Conservation (phyloP, 2,329 filamentous ascomycete genomes). For the Biscogniauxia marginata region DNA sequence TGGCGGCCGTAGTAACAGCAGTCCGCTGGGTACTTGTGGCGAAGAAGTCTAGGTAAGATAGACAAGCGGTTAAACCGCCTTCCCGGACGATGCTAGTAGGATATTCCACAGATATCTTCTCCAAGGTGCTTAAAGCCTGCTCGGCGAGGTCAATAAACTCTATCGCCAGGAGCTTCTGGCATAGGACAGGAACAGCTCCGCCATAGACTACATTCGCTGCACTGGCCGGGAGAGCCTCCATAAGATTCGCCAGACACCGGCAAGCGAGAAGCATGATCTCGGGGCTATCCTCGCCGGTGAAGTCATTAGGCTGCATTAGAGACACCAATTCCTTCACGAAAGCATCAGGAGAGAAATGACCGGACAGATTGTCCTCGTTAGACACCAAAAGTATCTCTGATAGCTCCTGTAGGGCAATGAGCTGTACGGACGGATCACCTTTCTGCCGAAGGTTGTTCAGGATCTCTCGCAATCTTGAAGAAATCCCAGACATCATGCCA, state of each 20-base stretch:
- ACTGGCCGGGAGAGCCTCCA: constrained; percentile 92
- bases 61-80: constrained; percentile 90
- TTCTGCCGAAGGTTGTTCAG: constrained; percentile 75
- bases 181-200: constrained; percentile 91
- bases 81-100: constrained; percentile 93
- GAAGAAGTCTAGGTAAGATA: constrained; percentile 97
- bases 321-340: constrained; percentile 93
- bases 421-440: constrained; percentile 81
- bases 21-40: constrained; percentile 95
- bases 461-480: constrained; percentile 75
- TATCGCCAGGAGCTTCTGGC: constrained; percentile 92
- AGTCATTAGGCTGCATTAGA: constrained; percentile 88
- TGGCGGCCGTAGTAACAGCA: constrained; percentile 94
- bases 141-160: constrained; percentile 97
- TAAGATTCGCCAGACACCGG: constrained; percentile 91
- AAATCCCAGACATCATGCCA: constrained; percentile 87
- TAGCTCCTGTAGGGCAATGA: constrained; percentile 89
- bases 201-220: constrained; percentile 96
- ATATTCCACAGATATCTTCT: constrained; percentile 97
- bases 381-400: constrained; percentile 92
- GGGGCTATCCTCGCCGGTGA: constrained; percentile 80
- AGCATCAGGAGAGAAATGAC: constrained; percentile 89
- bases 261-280: constrained; percentile 98
- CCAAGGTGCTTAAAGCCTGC: constrained; percentile 91
- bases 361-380: constrained; percentile 93